Percentiles rank a stretch among this genome's conserved stretches.
phyloP scores from a whole-genome alignment of 1,139 yeast genomes.

The Geotrichum australiense region DNA sequence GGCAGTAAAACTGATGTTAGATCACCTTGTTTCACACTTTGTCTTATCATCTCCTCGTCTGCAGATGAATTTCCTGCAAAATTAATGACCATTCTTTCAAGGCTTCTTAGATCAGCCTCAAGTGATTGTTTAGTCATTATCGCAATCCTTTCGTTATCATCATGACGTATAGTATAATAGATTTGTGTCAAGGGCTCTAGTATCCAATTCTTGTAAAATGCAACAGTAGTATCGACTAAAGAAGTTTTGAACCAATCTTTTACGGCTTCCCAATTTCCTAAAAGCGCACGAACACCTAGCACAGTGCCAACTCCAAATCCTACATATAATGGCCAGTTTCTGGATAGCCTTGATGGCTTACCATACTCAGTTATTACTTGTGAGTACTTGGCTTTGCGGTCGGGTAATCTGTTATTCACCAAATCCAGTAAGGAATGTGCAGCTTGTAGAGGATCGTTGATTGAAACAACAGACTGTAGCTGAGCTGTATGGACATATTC shows the following conservation, averaged over 20 bases:
- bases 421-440: neutral
- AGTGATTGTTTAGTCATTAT: constrained; percentile 76
- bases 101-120: constrained; percentile 66
- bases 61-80: constrained; percentile 39
- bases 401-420: neutral
- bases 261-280: constrained; percentile 49
- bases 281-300: constrained; percentile 35
- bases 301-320: constrained; percentile 16
- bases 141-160: constrained; percentile 61
- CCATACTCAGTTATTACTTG: constrained; percentile 22
- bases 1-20: constrained; percentile 69
- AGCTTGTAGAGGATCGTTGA: neutral
- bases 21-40: constrained; percentile 54
- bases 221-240: constrained; percentile 53
- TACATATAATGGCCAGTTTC: constrained; percentile 63
- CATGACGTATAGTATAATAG: constrained; percentile 74
- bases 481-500: neutral
- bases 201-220: constrained; percentile 78
- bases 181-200: constrained; percentile 70
- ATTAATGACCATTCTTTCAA: constrained; percentile 82
- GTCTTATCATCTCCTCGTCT: constrained; percentile 26
- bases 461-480: neutral
- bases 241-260: constrained; percentile 51
- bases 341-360: constrained; percentile 45
- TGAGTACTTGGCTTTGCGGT: neutral